phyloP scores from a whole-genome alignment of 108 stramenopile species.

The Skeletonema grethae region DNA sequence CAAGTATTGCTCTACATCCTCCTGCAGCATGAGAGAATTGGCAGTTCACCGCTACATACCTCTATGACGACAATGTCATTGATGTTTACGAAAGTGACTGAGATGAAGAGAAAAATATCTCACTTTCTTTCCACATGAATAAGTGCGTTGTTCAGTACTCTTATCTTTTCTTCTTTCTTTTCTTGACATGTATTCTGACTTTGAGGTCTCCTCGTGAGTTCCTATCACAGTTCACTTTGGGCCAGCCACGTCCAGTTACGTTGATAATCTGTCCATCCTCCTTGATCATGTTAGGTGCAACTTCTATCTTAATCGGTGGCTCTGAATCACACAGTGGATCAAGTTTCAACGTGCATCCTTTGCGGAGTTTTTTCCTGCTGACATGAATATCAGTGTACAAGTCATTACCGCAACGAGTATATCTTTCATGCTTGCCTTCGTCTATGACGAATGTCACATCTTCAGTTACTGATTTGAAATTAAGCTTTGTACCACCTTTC shows the following conservation, averaged over 20 bases:
- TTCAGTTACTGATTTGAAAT: conserved; percentile 29
- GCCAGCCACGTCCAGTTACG: conserved; percentile 70
- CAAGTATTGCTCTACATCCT: no score
- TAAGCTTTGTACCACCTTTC: conserved; percentile 68
- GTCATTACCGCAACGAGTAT: conserved; percentile 60
- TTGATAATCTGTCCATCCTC: conserved; percentile 41
- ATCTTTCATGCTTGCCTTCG: conserved; percentile 57
- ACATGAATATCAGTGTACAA: conserved; percentile 55
- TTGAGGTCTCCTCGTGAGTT: conserved; percentile 15
- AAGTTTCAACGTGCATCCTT: conserved; percentile 61
- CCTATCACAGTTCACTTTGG: conserved; percentile 16
- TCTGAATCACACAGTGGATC: conserved; percentile 44
- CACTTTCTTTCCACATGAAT: not conserved
- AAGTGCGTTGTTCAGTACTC: not conserved
- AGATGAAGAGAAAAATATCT: no score
- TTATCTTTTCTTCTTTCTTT: conserved; percentile 2
- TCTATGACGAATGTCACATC: conserved; percentile 74
- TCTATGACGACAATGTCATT: no score
- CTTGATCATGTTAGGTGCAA: conserved; percentile 17
- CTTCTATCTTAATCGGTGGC: conserved; percentile 44
- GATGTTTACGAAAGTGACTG: no score
- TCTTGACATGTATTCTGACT: conserved; percentile 8
- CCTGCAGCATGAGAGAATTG: no score
- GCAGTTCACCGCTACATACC: no score
- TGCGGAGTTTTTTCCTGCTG: conserved; percentile 29